A percentile compares a stretch with the other conserved stretches of the same genome.
Conservation (phyloP, 2,329 filamentous ascomycete genomes). For the Calonectria henricotiae region DNA sequence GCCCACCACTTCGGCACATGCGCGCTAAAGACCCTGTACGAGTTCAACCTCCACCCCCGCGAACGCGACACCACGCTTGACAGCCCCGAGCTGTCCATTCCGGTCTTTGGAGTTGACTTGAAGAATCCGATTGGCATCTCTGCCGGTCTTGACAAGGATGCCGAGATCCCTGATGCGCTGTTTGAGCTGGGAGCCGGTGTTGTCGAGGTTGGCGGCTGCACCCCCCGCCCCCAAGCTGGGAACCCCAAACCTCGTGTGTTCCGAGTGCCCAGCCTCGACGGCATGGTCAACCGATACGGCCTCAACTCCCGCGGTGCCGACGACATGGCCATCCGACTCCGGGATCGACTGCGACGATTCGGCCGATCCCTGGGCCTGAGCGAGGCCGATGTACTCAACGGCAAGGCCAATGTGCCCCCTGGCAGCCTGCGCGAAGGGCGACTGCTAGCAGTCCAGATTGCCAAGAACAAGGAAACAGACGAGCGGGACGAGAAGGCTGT, state of each 20-base stretch:
- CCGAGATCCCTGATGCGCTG: slow-evolving; percentile 87
- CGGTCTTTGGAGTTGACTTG: slow-evolving; percentile 83
- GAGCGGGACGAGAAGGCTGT: slow-evolving; percentile 89
- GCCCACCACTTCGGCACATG: slow-evolving; percentile 88
- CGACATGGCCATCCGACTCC: slow-evolving; percentile 85
- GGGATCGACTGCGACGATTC: slow-evolving; percentile 84
- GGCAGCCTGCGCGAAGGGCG: slow-evolving; percentile 85
- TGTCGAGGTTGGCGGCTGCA: slow-evolving; percentile 94
- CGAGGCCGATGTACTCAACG: slow-evolving; percentile 83
- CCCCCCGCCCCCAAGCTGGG: slow-evolving; percentile 87
- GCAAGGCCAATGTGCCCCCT: slow-evolving; percentile 83
- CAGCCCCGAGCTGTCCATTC: slow-evolving; percentile 56
- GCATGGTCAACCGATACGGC: slow-evolving; percentile 95
- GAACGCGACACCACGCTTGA: slow-evolving; percentile 74
- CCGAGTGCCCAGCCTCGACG: slow-evolving; percentile 85
- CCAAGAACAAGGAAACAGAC: slow-evolving; percentile 95
- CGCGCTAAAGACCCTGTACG: slow-evolving; percentile 81
- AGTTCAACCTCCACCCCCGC: slow-evolving; percentile 83
- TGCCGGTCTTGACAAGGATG: slow-evolving; percentile 96
- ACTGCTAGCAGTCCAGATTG: slow-evolving; percentile 90
- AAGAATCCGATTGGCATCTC: slow-evolving; percentile 94
- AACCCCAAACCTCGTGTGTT: slow-evolving; percentile 93
- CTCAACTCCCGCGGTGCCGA: slow-evolving; percentile 94
- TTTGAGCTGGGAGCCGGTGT: slow-evolving; percentile 89
- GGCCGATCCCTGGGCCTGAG: slow-evolving; percentile 80